A percentile compares a stretch with the other conserved stretches of the same genome.
These are phyloP conservation scores for Daldinia grandis DNA, from an alignment of 495 filamentous ascomycete species.

Conservation along the genomic window DNA sequence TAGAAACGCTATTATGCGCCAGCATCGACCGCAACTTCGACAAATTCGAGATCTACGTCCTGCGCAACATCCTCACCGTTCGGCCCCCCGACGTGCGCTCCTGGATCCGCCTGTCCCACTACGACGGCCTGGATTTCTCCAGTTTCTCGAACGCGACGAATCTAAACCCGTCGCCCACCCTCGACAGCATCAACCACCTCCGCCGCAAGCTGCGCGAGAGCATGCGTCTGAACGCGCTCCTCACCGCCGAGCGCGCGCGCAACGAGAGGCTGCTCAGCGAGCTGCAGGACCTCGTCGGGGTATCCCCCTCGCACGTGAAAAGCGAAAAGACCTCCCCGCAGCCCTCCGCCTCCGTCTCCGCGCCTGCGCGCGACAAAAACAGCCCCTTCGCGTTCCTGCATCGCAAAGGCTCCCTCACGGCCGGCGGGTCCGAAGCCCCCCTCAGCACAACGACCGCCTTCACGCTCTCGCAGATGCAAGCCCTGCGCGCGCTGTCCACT, in stretches of 20 bases:
- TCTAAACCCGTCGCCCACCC: background rate
- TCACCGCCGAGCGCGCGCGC: slow-evolving; percentile 76
- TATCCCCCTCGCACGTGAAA: slow-evolving; percentile 28
- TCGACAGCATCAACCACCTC: slow-evolving; percentile 72
- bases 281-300: slow-evolving; percentile 65
- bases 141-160: slow-evolving; percentile 17
- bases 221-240: slow-evolving; percentile 75
- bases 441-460: slow-evolving; percentile 82
- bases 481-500: slow-evolving; percentile 71
- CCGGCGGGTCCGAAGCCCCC: slow-evolving; percentile 55
- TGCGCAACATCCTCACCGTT: slow-evolving; percentile 88
- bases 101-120: slow-evolving; percentile 86
- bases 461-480: slow-evolving; percentile 80
- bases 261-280: slow-evolving; percentile 77
- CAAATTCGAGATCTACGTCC: slow-evolving; percentile 90
- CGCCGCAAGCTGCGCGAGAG: slow-evolving; percentile 83
- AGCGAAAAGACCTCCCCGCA: slow-evolving; percentile 41
- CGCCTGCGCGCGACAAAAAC: background rate
- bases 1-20: slow-evolving; percentile 93
- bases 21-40: slow-evolving; percentile 97
- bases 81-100: slow-evolving; percentile 69
- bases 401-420: slow-evolving; percentile 51
- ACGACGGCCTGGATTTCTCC: slow-evolving; percentile 64
- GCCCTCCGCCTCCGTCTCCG: slow-evolving; percentile 59
- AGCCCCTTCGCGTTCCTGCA: slow-evolving; percentile 62